phyloP scores from a whole-genome alignment of 1,139 yeast species.

The Geotrichum carabidarum region DNA sequence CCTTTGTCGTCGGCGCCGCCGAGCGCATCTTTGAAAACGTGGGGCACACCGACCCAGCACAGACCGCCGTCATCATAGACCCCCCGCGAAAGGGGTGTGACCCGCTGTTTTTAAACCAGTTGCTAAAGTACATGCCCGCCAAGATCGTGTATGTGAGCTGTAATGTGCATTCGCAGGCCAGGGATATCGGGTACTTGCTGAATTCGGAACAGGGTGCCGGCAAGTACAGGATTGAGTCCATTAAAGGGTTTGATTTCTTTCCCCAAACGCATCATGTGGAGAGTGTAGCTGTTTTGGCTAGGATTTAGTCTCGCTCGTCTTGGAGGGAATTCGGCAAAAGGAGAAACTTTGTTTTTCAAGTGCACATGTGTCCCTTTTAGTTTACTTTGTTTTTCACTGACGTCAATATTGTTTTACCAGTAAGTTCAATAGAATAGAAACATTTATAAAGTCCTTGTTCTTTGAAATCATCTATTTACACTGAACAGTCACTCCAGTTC shows the following conservation, averaged over 20 bases:
- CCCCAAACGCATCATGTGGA: slow-evolving; percentile 98
- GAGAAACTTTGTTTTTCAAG: too few species aligned
- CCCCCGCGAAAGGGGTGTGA: slow-evolving; percentile 98
- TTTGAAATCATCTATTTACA: slow-evolving; percentile 2
- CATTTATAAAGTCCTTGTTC: background rate
- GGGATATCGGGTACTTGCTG: slow-evolving; percentile 82
- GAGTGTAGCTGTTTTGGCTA: slow-evolving; percentile 74
- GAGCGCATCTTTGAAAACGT: slow-evolving; percentile 79
- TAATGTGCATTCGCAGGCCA: slow-evolving; percentile 95
- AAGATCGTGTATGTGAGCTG: slow-evolving; percentile 89
- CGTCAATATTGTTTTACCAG: background rate
- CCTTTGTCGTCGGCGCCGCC: slow-evolving; percentile 86
- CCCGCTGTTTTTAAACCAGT: slow-evolving; percentile 74
- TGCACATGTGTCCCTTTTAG: too few species aligned
- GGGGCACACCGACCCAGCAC: slow-evolving; percentile 55
- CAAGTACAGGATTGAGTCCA: slow-evolving; percentile 65
- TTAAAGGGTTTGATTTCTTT: slow-evolving; percentile 93
- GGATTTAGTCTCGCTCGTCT: too few species aligned
- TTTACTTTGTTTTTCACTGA: slow-evolving; percentile 1
- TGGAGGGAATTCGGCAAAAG: too few species aligned
- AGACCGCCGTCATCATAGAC: slow-evolving; percentile 86
- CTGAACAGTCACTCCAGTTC: slow-evolving; percentile 15
- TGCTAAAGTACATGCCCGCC: slow-evolving; percentile 76
- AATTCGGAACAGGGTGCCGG: slow-evolving; percentile 44
- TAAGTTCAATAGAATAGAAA: background rate